A percentile compares a stretch with the other conserved stretches of the same genome.
Evolutionary conservation across 345 rosid genomes (phyloP).

Genomic region (Lumnitzera littorea): DNA sequence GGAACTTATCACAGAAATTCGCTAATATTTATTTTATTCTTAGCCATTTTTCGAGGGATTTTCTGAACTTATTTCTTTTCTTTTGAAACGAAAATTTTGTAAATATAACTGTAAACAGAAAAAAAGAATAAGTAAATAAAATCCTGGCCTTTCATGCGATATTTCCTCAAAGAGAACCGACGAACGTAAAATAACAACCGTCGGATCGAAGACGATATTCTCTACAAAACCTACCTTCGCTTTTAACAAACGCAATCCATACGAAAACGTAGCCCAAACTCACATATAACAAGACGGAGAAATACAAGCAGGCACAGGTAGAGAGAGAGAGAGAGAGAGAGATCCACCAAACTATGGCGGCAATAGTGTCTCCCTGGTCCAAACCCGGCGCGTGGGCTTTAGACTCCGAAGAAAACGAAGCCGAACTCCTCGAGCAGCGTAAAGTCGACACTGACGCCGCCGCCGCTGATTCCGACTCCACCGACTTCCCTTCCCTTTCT

Average conservation of each 20-base stretch:
- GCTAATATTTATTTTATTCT: no score
- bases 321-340: conserved; percentile 1
- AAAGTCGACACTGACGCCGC: conserved; percentile 11
- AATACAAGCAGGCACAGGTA: conserved; percentile 1
- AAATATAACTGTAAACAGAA: no score
- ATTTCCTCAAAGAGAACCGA: not conserved
- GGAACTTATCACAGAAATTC: no score
- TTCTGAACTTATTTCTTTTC: no score
- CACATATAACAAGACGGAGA: conserved; percentile 3
- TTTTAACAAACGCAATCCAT: conserved; percentile 26
- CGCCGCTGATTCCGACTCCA: conserved; percentile 12
- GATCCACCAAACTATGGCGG: conserved; percentile 47
- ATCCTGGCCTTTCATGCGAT: no score
- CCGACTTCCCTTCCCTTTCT: conserved; percentile 16
- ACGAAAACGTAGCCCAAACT: not conserved
- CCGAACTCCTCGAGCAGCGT: conserved; percentile 45
- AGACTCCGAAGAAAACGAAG: conserved; percentile 80
- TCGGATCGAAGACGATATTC: conserved; percentile 21
- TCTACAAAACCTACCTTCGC: conserved; percentile 6
- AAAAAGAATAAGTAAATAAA: no score
- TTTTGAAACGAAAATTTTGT: no score
- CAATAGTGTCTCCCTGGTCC: conserved; percentile 76
- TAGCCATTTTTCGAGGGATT: no score
- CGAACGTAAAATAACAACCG: conserved; percentile 19
- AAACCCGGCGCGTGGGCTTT: conserved; percentile 97